Evolutionary conservation across 1,284 basidiomycete genomes (phyloP), one percentile per base, ranked within the genome.

Genomic region (Calocybe gambosa): DNA sequence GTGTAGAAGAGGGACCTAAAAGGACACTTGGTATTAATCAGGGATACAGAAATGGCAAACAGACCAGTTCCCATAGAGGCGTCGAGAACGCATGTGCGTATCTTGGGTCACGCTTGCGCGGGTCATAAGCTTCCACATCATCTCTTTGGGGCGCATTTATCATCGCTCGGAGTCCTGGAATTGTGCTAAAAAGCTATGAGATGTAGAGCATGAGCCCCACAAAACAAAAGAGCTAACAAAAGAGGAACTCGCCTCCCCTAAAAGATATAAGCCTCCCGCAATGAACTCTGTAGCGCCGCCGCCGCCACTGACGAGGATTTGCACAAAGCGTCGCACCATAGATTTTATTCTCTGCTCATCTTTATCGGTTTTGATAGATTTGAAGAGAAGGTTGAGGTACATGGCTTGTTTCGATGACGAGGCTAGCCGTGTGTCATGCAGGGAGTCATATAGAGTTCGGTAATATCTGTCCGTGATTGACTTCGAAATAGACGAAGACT

Each of bases 331-430:
- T 62, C 91, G 83, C 35, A 97, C 78, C 49, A 98, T 84, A 0
- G 93, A 91, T 64, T 84, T 84, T 7, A 89, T 78, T 15, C 93
- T 76, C 48, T 78, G 78, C 0, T 65, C 54, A 28, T 62, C 81
- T 9, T 64, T 64, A 59, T 97, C 95, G 2, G 75, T 75, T 65
- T 96, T 96, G 56, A 98, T 69, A 13, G 91, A 85, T 62, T 93
- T 95, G 79, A 96, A 95, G 16, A 98, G 67, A 16, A 99, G 69
- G 63, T 99, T 99, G 54, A 99, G 78, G 65, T 97, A 99, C 85
- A 99, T 91, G 6, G 94, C 92, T 64, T 98, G 93, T 63, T 99
- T 98, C 23, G 88, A 90, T 13, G 93, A 93, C 1, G 76, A 75
- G 13, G 83, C 75, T 4, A 99, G 75, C 9, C 96, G 83, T 0